Percentiles rank a stretch among this genome's conserved stretches.
Evolutionary conservation across 2,329 filamentous ascomycete genomes (phyloP).

Genomic region (Verticillium klebahnii): DNA sequence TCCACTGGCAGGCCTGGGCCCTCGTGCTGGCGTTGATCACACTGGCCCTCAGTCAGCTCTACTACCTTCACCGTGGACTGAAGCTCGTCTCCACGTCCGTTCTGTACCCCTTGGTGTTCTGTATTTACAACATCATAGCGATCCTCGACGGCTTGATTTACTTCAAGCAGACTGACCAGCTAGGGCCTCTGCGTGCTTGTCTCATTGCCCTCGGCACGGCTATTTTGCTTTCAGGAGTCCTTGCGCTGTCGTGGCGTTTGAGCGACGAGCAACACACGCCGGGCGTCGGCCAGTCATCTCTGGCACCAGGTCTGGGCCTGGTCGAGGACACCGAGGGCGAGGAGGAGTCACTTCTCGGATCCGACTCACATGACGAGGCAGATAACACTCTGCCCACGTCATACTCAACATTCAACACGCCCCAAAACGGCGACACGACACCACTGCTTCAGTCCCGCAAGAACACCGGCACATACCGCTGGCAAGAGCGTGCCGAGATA

Average conservation of each 20-base stretch:
- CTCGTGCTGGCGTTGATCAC: conserved; percentile 77
- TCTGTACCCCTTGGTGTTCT: conserved; percentile 95
- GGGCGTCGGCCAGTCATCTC: conserved; percentile 58
- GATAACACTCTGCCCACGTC: conserved; percentile 30
- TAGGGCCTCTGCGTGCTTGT: conserved; percentile 70
- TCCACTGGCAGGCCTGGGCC: conserved; percentile 91
- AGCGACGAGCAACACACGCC: conserved; percentile 68
- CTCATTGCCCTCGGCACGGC: conserved; percentile 83
- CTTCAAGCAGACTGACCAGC: conserved; percentile 80
- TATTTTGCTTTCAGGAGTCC: conserved; percentile 80
- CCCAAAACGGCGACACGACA: conserved; percentile 28
- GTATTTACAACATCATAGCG: conserved; percentile 98
- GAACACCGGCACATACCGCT: conserved; percentile 41
- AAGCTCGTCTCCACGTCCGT: conserved; percentile 95
- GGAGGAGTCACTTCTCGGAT: conserved; percentile 50
- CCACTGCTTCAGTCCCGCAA: conserved; percentile 36
- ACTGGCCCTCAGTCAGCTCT: conserved; percentile 84
- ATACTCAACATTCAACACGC: conserved; percentile 45
- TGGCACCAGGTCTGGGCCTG: conserved; percentile 79
- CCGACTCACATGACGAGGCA: conserved; percentile 39
- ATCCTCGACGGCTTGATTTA: conserved; percentile 97
- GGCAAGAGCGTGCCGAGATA: conserved; percentile 71
- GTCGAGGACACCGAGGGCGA: conserved; percentile 64
- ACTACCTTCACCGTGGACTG: conserved; percentile 89
- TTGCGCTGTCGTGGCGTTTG: conserved; percentile 90